phyloP scores from a whole-genome alignment of 495 filamentous ascomycete genomes.

The Pyrenopolyporus hunteri region DNA sequence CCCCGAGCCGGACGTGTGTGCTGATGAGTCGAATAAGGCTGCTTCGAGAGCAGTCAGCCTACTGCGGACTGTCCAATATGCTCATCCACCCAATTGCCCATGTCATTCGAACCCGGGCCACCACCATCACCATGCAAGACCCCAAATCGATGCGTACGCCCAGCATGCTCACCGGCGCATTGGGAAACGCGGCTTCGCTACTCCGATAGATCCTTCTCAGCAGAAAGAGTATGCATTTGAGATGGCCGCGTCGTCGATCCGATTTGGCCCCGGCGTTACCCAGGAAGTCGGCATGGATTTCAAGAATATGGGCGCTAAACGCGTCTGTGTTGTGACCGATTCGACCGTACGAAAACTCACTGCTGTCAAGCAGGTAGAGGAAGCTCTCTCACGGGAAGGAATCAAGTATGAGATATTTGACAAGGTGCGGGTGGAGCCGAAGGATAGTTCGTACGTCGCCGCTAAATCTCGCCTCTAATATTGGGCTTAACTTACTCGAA shows the following conservation, averaged over 20 bases:
- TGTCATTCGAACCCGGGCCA: constrained; percentile 87
- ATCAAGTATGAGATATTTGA: constrained; percentile 82
- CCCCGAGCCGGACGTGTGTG: not conserved
- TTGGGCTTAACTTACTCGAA: constrained; percentile 3
- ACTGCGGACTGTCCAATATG: constrained; percentile 86
- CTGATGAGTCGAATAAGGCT: constrained; percentile 52
- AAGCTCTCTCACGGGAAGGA: constrained; percentile 76
- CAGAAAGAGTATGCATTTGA: constrained; percentile 98
- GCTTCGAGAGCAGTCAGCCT: constrained; percentile 80
- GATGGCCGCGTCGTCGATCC: constrained; percentile 92
- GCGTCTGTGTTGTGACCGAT: constrained; percentile 92
- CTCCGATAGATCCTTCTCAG: constrained; percentile 69
- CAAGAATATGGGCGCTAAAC: constrained; percentile 83
- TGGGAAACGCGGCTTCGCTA: constrained; percentile 61
- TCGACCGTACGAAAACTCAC: constrained; percentile 74
- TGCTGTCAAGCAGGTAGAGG: constrained; percentile 83
- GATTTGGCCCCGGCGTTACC: constrained; percentile 92
- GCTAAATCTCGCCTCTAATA: not conserved
- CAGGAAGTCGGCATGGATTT: constrained; percentile 99
- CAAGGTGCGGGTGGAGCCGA: constrained; percentile 82
- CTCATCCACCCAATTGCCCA: constrained; percentile 87
- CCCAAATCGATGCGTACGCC: constrained; percentile 58
- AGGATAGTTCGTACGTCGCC: constrained; percentile 78
- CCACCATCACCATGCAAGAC: constrained; percentile 66
- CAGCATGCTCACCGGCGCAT: constrained; percentile 57